Base-by-base conservation (phyloP, 2,329 filamentous ascomycete genomes). In the Diaporthe citriasiana region DNA sequence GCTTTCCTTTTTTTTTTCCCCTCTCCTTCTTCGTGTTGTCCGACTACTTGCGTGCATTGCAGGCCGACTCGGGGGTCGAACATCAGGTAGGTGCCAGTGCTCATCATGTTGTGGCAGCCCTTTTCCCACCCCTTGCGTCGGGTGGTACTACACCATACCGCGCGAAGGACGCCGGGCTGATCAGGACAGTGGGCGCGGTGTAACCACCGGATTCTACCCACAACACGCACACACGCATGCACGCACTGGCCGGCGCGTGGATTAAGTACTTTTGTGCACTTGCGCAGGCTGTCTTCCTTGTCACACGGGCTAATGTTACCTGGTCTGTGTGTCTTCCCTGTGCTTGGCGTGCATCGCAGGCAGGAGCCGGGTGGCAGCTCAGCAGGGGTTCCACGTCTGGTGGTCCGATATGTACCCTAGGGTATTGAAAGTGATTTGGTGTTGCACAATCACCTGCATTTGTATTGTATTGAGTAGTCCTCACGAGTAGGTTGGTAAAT, bases 281-380 rank as follows among this genome's bases (percentile, higher is more conserved):
- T 51, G 30, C 22, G n/a, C 15, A 33, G 42, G 42, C 9, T 25
- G 22, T 51, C 30, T 33, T 35, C 13, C 27, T 50, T 19, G 30
- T 51, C 47, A 50, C 60, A 50, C 27, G n/a, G 17, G 51, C 17
- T 25, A 10, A 50, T 50, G 51, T 30, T 53, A 53, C 51, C 27
- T 53, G 51, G 27, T 15, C 25, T 50, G 45, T 22, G 45, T 53
- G 51, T 4, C 30, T 30, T 53, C 51, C 51, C 25, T 53, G 25
- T 53, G 51, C 51, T 53, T 53, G 51, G 51, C 51, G 51, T 53
- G 51, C 51, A 53, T 53, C 51, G 51, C 51, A 53, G 51, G 51
- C 30, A 53, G 51, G 51, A 53, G 51, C 51, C 51, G 51, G 12
- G 38, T 25, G 57, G 7, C 19, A n/a, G 17, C 27, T 6, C 59